These are phyloP conservation scores for Candida krabiensis DNA, from an alignment of 805 yeast genomes.

Conservation along the genomic window DNA sequence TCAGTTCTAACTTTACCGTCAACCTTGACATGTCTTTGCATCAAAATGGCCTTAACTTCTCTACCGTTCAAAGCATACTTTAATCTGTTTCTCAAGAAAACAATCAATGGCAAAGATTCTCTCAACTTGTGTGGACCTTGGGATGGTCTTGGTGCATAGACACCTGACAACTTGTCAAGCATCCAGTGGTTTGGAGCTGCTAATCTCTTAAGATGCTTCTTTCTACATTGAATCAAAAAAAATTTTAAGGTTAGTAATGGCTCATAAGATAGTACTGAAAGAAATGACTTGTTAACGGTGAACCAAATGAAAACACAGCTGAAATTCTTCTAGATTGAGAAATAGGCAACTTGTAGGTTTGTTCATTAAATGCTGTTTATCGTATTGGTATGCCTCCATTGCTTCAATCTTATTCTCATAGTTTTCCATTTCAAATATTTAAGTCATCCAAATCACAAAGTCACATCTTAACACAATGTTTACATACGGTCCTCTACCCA, in stretches of 20 bases:
- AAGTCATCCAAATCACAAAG: no score
- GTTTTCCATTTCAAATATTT: no score
- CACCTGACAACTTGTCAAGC: conserved; percentile 99
- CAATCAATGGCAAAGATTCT: conserved; percentile 96
- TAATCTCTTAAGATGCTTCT: conserved; percentile 98
- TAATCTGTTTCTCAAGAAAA: conserved; percentile 97
- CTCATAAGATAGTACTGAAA: no score
- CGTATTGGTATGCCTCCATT: no score
- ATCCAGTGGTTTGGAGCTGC: conserved; percentile 99
- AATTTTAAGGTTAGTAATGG: no score
- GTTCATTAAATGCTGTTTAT: no score
- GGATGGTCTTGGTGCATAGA: conserved; percentile 99
- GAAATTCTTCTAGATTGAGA: no score
- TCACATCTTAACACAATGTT: background rate
- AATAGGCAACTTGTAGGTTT: no score
- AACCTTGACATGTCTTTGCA: conserved; percentile 98
- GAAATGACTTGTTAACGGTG: background rate
- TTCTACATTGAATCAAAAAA: conserved; percentile 57
- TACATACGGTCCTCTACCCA: conserved; percentile 80
- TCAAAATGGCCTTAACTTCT: conserved; percentile 96
- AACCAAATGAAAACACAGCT: background rate
- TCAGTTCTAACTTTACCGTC: conserved; percentile 99
- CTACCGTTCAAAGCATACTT: conserved; percentile 99
- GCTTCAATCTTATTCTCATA: no score
- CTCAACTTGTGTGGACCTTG: conserved; percentile 99